These are phyloP conservation scores for Coniosporium apollinis DNA, from an alignment of 495 filamentous ascomycete genomes.

Conservation along the genomic window DNA sequence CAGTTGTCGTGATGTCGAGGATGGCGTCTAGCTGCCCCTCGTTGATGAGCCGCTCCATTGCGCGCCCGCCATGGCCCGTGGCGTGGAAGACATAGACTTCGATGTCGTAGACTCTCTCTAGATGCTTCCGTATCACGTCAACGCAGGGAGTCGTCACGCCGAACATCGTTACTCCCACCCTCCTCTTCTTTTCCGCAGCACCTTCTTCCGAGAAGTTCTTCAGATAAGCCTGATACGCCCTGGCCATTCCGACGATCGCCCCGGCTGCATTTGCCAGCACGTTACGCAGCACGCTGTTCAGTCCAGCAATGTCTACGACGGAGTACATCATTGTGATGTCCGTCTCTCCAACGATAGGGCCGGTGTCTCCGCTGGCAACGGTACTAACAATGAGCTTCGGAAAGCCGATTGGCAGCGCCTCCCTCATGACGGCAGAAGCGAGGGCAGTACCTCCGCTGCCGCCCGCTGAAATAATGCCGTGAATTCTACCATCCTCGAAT, in stretches of 20 bases:
- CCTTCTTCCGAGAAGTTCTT: constrained; percentile 2
- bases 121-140: constrained; percentile 26
- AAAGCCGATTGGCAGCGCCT: constrained; percentile 40
- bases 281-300: constrained; percentile 36
- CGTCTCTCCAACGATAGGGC: constrained; percentile 40
- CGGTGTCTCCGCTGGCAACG: constrained; percentile 43
- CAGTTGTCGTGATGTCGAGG: constrained; percentile 52
- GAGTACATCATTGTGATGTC: constrained; percentile 56
- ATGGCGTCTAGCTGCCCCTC: constrained; percentile 41
- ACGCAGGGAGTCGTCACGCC: constrained; percentile 54
- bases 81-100: constrained; percentile 55
- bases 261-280: constrained; percentile 45
- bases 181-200: constrained; percentile 22
- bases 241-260: constrained; percentile 38
- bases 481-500: constrained; percentile 22
- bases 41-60: constrained; percentile 45
- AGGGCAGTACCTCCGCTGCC: constrained; percentile 43
- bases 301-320: constrained; percentile 52
- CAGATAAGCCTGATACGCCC: constrained; percentile 21
- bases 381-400: constrained; percentile 57
- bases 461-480: constrained; percentile 38
- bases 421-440: constrained; percentile 38
- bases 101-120: constrained; percentile 25
- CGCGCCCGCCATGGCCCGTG: constrained; percentile 46
- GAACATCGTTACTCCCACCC: constrained; percentile 54